These are phyloP conservation scores for Plasmodium coatneyi DNA, from an alignment of 169 alveolate genomes.

Conservation along the genomic window DNA sequence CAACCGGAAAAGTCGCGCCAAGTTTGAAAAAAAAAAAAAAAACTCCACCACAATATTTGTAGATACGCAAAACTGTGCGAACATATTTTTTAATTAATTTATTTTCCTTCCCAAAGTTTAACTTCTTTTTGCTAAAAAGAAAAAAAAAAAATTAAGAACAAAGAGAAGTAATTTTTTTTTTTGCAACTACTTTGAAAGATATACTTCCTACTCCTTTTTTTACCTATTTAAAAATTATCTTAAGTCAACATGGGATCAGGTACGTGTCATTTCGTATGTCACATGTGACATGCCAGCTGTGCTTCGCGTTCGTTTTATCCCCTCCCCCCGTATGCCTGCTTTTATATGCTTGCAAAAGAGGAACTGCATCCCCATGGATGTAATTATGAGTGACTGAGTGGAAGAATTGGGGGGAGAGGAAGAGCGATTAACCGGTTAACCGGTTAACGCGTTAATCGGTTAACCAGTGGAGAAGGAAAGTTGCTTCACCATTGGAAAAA, in stretches of 20 bases:
- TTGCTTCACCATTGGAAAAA: neutral
- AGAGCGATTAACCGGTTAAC: no score
- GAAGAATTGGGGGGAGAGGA: neutral
- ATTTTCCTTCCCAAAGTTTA: neutral
- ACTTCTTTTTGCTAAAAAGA: neutral
- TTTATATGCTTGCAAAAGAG: neutral
- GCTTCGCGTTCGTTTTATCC: neutral
- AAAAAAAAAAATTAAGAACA: no score
- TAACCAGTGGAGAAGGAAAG: no score
- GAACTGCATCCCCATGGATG: neutral
- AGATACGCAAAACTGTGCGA: neutral
- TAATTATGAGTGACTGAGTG: neutral
- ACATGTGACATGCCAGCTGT: neutral
- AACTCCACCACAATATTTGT: neutral
- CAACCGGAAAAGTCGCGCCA: neutral
- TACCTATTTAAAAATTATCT: neutral
- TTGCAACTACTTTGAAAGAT: neutral
- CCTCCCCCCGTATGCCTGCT: neutral
- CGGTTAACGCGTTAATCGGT: no score
- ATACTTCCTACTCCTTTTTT: neutral
- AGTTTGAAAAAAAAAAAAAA: neutral
- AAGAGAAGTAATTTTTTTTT: neutral
- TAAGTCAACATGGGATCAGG: slow-evolving; percentile 47
- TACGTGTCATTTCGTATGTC: neutral
- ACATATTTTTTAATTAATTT: neutral